These are phyloP conservation scores for Fusarium marasasianum DNA, from an alignment of 2,329 filamentous ascomycete species.

Conservation along the genomic window DNA sequence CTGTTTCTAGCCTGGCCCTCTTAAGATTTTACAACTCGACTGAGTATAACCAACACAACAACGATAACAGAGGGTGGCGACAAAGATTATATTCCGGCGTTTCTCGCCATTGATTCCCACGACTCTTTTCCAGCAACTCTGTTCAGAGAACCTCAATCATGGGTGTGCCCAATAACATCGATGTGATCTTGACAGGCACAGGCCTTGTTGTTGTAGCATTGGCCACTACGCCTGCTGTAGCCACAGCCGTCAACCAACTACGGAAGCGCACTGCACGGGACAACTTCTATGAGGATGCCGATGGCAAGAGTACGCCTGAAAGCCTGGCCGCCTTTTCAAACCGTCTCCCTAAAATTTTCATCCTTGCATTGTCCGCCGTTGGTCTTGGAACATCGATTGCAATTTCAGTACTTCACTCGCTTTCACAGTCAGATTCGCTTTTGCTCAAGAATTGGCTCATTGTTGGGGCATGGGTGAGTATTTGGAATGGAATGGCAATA, in stretches of 20 bases:
- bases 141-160: constrained; percentile 9
- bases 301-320: constrained; percentile 74
- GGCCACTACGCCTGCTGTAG: constrained; percentile 50
- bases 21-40: background rate
- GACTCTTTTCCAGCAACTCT: background rate
- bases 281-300: constrained; percentile 71
- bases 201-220: constrained; percentile 50
- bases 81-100: constrained; percentile 5
- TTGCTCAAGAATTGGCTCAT: constrained; percentile 68
- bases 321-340: constrained; percentile 70
- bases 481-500: background rate
- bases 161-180: constrained; percentile 14
- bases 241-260: constrained; percentile 48
- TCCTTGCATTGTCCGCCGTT: constrained; percentile 62
- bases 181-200: constrained; percentile 45
- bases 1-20: background rate
- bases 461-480: constrained; percentile 70
- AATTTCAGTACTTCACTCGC: constrained; percentile 62
- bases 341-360: constrained; percentile 62
- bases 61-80: background rate
- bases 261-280: constrained; percentile 51
- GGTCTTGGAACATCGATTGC: constrained; percentile 67
- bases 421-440: constrained; percentile 50
- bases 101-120: constrained; percentile 3
- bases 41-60: background rate